These are phyloP conservation scores for Calonectria hawksworthii DNA, from an alignment of 2,329 filamentous ascomycete genomes.

Conservation along the genomic window DNA sequence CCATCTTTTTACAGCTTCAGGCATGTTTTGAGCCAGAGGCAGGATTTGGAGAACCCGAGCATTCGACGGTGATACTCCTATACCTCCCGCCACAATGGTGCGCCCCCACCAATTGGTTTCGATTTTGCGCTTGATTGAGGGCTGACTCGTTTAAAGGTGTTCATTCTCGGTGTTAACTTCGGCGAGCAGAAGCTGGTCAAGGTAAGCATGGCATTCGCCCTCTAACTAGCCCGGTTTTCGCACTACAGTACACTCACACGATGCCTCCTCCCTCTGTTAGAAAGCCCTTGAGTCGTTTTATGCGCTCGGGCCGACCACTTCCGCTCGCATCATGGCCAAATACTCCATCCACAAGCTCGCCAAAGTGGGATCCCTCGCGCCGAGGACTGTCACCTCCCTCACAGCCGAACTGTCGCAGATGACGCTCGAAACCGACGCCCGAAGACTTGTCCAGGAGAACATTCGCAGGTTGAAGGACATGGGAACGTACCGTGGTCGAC, in stretches of 20 bases:
- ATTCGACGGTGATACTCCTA: constrained; percentile 39
- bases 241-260: constrained; percentile 27
- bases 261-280: constrained; percentile 51
- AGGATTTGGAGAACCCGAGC: constrained; percentile 35
- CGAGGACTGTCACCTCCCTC: constrained; percentile 84
- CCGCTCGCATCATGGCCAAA: constrained; percentile 85
- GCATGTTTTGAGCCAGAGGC: constrained; percentile 22
- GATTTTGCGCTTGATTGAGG: neutral
- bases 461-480: constrained; percentile 91
- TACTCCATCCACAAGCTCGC: constrained; percentile 89
- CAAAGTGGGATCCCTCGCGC: constrained; percentile 80
- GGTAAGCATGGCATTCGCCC: constrained; percentile 64
- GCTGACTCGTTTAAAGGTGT: constrained; percentile 68
- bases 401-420: constrained; percentile 89
- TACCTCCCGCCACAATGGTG: constrained; percentile 43
- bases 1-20: constrained; percentile 39
- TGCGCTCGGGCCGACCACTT: constrained; percentile 80
- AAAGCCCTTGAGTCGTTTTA: constrained; percentile 89
- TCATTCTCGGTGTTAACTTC: constrained; percentile 91
- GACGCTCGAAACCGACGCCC: constrained; percentile 93
- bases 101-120: constrained; percentile 8
- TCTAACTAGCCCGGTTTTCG: neutral
- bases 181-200: constrained; percentile 85
- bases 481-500: constrained; percentile 87
- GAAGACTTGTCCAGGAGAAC: constrained; percentile 84